Base-by-base conservation (phyloP, 345 rosid species). In the Populus alba region DNA sequence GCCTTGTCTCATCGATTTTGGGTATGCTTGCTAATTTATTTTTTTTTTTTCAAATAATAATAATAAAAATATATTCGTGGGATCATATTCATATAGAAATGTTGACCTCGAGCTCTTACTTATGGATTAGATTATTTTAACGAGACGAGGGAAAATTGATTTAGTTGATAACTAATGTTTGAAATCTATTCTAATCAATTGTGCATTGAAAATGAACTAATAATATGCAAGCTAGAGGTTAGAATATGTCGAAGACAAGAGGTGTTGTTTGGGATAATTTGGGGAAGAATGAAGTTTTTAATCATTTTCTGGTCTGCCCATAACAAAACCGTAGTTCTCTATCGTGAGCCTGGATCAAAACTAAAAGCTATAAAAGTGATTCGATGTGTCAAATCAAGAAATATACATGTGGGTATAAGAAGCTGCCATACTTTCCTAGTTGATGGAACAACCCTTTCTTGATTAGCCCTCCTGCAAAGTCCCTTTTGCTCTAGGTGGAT, bases 1-100 rank as follows among this genome's bases (percentile, higher is more conserved):
- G 88, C 87, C 6, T 79, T 97, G 59, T 92, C 97, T 7, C 95
- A 91, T 89, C 97, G 98, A 23, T 92, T 92, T 79, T 97, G 99
- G 99, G 99, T 97, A 90, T 11, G 87, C 69, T 76, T 75, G 9
- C 33, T 75, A 25, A 65, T 31, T 33, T 47, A 20, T 66, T 57
- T 31, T 31, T 31, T 31, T 31, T 31, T 31, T 31, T 31, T 31
- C 33, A 31, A 31, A 31, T 31, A 31, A 31, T 31, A 31, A 31
- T 31, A 31, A 31, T 31, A 31, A 31, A 31, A 31, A 31, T 31
- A 31, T 31, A 31, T 31, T 31, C 33, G 33, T 31, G 31, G 31
- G 31, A 29, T 29, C 31, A 29, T 29, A 29, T 29, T 29, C 31
- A 29, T 29, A 49, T 49, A 49, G 55, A 49, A 49, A 49, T 20